phyloP scores from a whole-genome alignment of 768 basidiomycete species.

The Cystobasidium onofrii region DNA sequence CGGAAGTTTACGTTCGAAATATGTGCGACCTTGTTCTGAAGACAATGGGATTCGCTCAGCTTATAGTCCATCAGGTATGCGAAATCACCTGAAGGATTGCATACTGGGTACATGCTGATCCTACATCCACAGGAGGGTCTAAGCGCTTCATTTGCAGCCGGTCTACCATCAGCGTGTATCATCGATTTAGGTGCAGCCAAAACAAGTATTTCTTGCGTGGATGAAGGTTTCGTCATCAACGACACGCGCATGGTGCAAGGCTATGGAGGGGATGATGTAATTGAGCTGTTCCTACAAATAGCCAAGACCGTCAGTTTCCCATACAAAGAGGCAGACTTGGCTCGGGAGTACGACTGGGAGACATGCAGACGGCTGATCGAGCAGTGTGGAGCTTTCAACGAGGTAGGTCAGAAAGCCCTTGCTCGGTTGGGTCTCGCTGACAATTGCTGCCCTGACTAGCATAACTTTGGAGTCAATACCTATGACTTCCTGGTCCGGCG shows the following conservation, averaged over 20 bases:
- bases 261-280: slow-evolving; percentile 92
- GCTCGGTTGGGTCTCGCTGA: not conserved
- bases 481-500: slow-evolving; percentile 81
- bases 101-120: not conserved
- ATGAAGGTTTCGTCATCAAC: slow-evolving; percentile 77
- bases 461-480: slow-evolving; percentile 76
- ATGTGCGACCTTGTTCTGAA: slow-evolving; percentile 64
- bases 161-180: slow-evolving; percentile 87
- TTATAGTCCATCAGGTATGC: slow-evolving; percentile 77
- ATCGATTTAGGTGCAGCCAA: slow-evolving; percentile 82
- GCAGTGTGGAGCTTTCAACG: slow-evolving; percentile 71
- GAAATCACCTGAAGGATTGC: not conserved
- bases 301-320: slow-evolving; percentile 76
- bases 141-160: slow-evolving; percentile 88
- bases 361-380: slow-evolving; percentile 86
- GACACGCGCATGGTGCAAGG: slow-evolving; percentile 73
- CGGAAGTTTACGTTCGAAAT: slow-evolving; percentile 71
- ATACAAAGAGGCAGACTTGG: slow-evolving; percentile 71
- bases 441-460: slow-evolving; percentile 49
- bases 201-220: slow-evolving; percentile 83
- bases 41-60: slow-evolving; percentile 82
- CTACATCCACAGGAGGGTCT: slow-evolving; percentile 63
- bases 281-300: slow-evolving; percentile 55
- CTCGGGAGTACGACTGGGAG: slow-evolving; percentile 72
- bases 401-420: slow-evolving; percentile 53